Conservation (phyloP, 306 rosid genomes). For the Lathyrus tuberosus region DNA sequence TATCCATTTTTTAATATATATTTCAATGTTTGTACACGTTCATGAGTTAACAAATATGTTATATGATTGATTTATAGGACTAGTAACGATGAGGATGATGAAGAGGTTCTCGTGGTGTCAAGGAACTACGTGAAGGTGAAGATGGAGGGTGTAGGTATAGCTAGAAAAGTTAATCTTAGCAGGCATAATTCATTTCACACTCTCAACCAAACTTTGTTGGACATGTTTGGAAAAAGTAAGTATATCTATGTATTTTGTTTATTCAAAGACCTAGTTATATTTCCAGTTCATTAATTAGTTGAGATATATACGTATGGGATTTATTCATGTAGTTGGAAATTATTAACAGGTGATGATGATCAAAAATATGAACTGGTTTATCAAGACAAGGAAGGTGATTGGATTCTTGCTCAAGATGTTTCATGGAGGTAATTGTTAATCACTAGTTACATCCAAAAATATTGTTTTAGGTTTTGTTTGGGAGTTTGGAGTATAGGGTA, state of each 20-base stretch:
- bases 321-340: neutral
- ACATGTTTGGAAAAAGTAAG: slow-evolving; percentile 72
- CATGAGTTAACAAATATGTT: neutral
- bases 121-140: slow-evolving; percentile 66
- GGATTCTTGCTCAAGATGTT: slow-evolving; percentile 77
- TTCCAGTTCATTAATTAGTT: neutral
- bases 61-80: slow-evolving; percentile 29
- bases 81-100: slow-evolving; percentile 42
- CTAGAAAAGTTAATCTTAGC: slow-evolving; percentile 68
- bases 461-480: no score
- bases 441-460: no score
- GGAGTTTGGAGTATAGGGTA: no score
- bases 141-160: slow-evolving; percentile 93
- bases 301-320: neutral
- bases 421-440: slow-evolving; percentile 65
- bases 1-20: neutral
- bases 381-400: slow-evolving; percentile 79
- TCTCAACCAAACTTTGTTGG: slow-evolving; percentile 59
- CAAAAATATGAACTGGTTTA: slow-evolving; percentile 54
- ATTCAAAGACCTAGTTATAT: no score
- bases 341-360: slow-evolving; percentile 42
- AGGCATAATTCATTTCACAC: slow-evolving; percentile 54
- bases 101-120: slow-evolving; percentile 35
- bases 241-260: no score
- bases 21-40: no score